Evolutionary conservation across 805 yeast species (phyloP).

Genomic region (Torulaspora microellipsoides): DNA sequence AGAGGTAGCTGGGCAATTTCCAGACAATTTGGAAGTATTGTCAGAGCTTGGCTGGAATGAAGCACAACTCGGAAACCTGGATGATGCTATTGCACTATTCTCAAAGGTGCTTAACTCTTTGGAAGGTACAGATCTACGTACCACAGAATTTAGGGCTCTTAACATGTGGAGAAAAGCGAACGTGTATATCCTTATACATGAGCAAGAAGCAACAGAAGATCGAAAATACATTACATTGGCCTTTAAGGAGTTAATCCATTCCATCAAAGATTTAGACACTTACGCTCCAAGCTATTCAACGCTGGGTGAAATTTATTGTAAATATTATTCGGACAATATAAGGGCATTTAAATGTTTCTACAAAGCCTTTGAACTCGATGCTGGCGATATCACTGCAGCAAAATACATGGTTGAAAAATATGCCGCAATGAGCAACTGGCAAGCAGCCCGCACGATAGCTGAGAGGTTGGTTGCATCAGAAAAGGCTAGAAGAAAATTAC

Average conservation of each 20-base stretch:
- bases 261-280: conserved; percentile 59
- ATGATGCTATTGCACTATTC: conserved; percentile 37
- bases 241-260: conserved; percentile 51
- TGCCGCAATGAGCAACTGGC: conserved; percentile 72
- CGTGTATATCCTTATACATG: conserved; percentile 43
- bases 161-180: conserved; percentile 72
- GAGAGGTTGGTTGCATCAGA: conserved; percentile 61
- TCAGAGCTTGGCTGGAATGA: conserved; percentile 78
- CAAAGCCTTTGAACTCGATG: conserved; percentile 84
- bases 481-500: conserved; percentile 47
- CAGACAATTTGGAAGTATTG: conserved; percentile 55
- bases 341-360: conserved; percentile 84
- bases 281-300: conserved; percentile 79
- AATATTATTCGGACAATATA: conserved; percentile 50
- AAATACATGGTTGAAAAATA: conserved; percentile 65
- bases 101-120: conserved; percentile 30
- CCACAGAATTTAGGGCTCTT: conserved; percentile 54
- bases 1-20: conserved; percentile 44
- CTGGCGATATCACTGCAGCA: conserved; percentile 72
- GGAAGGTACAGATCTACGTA: conserved; percentile 48
- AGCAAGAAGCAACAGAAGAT: conserved; percentile 18
- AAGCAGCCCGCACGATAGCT: conserved; percentile 70
- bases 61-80: conserved; percentile 50
- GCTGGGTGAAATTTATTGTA: conserved; percentile 68
- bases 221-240: conserved; percentile 41